Percentiles rank a stretch among this genome's conserved stretches.
These are phyloP conservation scores for Boletellus ananas DNA, from an alignment of 768 basidiomycete species.

Conservation along the genomic window DNA sequence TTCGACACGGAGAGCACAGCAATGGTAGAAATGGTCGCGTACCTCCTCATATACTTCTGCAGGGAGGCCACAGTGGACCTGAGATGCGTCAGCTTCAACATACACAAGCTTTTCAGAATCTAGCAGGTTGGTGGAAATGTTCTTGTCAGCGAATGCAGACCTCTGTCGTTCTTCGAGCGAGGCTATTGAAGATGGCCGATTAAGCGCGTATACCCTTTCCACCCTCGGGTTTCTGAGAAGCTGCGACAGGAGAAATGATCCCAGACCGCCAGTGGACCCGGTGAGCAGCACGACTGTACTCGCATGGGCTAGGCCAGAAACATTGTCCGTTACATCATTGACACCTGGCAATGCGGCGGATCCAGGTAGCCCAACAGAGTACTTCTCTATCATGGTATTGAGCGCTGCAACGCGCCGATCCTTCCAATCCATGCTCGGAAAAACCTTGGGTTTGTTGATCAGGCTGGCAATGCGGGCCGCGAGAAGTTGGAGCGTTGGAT, in stretches of 20 bases:
- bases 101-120: conserved; percentile 32
- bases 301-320: no score
- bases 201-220: conserved; percentile 31
- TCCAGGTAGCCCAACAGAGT: no score
- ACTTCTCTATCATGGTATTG: no score
- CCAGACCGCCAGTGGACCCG: conserved; percentile 40
- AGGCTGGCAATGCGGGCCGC: no score
- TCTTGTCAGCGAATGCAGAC: conserved; percentile 29
- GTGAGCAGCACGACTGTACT: conserved; percentile 39
- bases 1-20: no score
- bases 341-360: no score
- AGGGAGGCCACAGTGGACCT: conserved; percentile 30
- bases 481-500: no score
- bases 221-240: conserved; percentile 26
- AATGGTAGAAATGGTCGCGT: background rate
- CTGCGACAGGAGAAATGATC: conserved; percentile 32
- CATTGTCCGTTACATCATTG: no score
- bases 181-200: conserved; percentile 23
- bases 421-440: no score
- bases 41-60: conserved; percentile 16
- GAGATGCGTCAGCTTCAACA: conserved; percentile 32
- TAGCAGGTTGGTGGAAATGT: conserved; percentile 27
- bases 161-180: conserved; percentile 27
- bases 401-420: no score
- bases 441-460: no score